These are phyloP conservation scores for Acer campestre DNA, from an alignment of 345 rosid genomes.

Conservation along the genomic window DNA sequence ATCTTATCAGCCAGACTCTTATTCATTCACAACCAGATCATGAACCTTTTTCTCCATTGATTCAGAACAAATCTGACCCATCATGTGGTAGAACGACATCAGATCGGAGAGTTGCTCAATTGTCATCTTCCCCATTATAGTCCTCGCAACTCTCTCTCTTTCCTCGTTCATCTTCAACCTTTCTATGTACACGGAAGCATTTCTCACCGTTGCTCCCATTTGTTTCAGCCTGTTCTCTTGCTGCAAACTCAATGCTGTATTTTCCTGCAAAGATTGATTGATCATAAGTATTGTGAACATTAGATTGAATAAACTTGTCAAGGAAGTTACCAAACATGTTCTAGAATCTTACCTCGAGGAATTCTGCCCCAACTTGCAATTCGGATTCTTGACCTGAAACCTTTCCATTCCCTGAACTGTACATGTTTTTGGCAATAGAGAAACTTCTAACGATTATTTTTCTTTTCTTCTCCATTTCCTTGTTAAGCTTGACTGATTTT, in stretches of 20 bases:
- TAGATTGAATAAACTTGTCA: not conserved
- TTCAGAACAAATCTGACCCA: conserved; percentile 55
- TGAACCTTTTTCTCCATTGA: conserved; percentile 46
- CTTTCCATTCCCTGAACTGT: conserved; percentile 18
- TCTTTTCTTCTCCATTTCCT: conserved; percentile 41
- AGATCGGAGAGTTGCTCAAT: conserved; percentile 46
- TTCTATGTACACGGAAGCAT: conserved; percentile 43
- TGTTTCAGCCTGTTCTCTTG: conserved; percentile 68
- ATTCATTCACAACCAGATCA: conserved; percentile 4
- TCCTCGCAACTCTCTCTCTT: conserved; percentile 42
- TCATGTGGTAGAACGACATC: conserved; percentile 51
- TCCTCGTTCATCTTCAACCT: conserved; percentile 46
- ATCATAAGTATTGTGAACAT: not conserved
- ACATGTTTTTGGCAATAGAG: conserved; percentile 41
- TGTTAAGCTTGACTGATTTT: conserved; percentile 27
- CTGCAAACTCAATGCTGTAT: conserved; percentile 50
- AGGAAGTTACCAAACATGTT: not conserved
- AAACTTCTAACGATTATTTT: conserved; percentile 44
- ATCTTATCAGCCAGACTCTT: not conserved
- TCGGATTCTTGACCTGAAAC: conserved; percentile 38
- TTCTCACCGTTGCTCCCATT: conserved; percentile 75
- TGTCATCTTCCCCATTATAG: conserved; percentile 50
- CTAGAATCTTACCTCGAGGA: conserved; percentile 39
- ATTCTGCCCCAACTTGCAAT: conserved; percentile 41
- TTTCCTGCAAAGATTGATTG: conserved; percentile 28